phyloP scores from a whole-genome alignment of 768 basidiomycete genomes.

The Pisolithus sp. region DNA sequence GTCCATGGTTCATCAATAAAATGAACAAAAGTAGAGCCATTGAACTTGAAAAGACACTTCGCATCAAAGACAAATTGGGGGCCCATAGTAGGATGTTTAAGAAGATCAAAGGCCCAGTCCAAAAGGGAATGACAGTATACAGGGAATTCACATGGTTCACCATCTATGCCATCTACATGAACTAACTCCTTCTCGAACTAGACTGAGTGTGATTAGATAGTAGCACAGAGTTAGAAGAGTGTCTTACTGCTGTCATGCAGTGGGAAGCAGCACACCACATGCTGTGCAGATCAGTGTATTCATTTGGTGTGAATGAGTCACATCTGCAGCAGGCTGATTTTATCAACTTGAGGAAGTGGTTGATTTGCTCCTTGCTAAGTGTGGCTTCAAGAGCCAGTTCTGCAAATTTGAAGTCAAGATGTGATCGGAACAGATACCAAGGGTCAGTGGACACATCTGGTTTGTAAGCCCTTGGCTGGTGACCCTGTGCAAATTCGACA shows the following conservation, averaged over 20 bases:
- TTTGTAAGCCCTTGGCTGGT: background rate
- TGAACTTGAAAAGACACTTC: slow-evolving; percentile 19
- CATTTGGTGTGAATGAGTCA: slow-evolving; percentile 12
- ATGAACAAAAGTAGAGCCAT: slow-evolving; percentile 19
- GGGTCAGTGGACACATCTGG: slow-evolving; percentile 13
- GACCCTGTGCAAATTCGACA: slow-evolving; percentile 5
- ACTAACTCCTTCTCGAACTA: slow-evolving; percentile 15
- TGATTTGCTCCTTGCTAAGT: slow-evolving; percentile 14
- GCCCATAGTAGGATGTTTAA: slow-evolving; percentile 21
- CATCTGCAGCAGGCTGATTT: background rate
- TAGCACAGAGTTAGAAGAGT: background rate
- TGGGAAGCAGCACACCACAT: slow-evolving; percentile 16
- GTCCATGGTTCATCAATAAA: slow-evolving; percentile 35
- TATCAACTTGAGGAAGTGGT: slow-evolving; percentile 16
- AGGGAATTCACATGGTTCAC: slow-evolving; percentile 9
- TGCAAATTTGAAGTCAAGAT: slow-evolving; percentile 26
- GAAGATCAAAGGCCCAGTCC: slow-evolving; percentile 24
- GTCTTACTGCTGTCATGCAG: slow-evolving; percentile 3
- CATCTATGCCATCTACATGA: slow-evolving; percentile 10
- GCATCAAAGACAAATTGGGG: slow-evolving; percentile 29
- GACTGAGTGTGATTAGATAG: background rate
- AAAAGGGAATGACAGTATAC: slow-evolving; percentile 19
- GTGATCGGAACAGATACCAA: slow-evolving; percentile 25
- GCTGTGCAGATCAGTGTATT: slow-evolving; percentile 12
- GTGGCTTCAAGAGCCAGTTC: slow-evolving; percentile 18